Evolutionary conservation across 2,329 filamentous ascomycete species (phyloP).

Genomic region (Aspergillus nomiae): DNA sequence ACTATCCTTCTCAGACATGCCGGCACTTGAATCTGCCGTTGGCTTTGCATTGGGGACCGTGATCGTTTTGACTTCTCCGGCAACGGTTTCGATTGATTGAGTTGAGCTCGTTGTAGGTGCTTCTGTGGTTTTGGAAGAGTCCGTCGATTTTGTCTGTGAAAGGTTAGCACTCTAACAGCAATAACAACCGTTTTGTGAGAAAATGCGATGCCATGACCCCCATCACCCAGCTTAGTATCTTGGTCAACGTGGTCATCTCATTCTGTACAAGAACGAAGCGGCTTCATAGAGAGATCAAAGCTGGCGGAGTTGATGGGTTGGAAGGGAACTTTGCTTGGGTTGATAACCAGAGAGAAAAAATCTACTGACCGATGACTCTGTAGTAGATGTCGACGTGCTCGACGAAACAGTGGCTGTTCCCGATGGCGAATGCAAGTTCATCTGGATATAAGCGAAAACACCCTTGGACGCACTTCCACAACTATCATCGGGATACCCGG

Average conservation of each 20-base stretch:
- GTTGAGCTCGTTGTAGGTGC: slow-evolving; percentile 17
- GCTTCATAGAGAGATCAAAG: neutral
- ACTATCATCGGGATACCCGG: slow-evolving; percentile 49
- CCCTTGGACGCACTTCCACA: slow-evolving; percentile 45
- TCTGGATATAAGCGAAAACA: slow-evolving; percentile 47
- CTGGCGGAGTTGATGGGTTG: neutral
- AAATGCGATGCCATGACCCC: neutral
- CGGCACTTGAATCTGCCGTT: slow-evolving; percentile 16
- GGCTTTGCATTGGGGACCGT: slow-evolving; percentile 22
- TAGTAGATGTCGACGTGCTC: slow-evolving; percentile 23
- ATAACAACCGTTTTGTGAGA: neutral
- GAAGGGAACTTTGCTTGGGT: neutral
- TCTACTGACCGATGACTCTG: slow-evolving; percentile 28
- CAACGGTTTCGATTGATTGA: slow-evolving; percentile 23
- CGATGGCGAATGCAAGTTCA: slow-evolving; percentile 35
- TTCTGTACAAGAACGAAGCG: neutral
- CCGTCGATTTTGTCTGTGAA: slow-evolving; percentile 14
- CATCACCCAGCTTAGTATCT: neutral
- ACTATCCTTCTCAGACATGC: slow-evolving; percentile 5
- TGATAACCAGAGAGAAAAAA: neutral
- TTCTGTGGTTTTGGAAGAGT: slow-evolving; percentile 13
- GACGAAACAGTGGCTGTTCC: slow-evolving; percentile 32
- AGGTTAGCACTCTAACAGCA: slow-evolving; percentile 7
- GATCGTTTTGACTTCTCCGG: slow-evolving; percentile 32
- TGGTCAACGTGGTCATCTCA: neutral